These are phyloP conservation scores for Acrodontium crateriforme DNA, from an alignment of 2,329 filamentous ascomycete species.

Conservation along the genomic window DNA sequence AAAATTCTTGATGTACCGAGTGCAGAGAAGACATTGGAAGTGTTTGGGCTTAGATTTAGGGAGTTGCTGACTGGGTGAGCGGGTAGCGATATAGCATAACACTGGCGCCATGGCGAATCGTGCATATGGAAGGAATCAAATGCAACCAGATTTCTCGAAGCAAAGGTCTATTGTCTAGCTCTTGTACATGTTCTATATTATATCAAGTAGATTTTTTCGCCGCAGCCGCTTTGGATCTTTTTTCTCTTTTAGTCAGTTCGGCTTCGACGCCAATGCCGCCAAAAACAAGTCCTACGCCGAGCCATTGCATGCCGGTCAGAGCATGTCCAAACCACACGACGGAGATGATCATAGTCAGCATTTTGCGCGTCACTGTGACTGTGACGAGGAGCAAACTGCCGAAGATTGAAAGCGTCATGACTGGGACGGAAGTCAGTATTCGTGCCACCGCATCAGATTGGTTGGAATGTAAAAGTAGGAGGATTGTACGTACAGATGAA, in stretches of 20 bases:
- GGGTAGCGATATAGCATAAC: too few species aligned
- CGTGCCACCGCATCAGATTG: constrained; percentile 1
- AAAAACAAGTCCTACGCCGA: constrained; percentile 85
- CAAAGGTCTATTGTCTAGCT: too few species aligned
- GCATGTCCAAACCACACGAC: constrained; percentile 89
- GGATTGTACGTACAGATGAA: constrained; percentile 54
- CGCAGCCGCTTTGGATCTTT: constrained; percentile 61
- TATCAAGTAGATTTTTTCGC: constrained; percentile 29
- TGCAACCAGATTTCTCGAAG: too few species aligned
- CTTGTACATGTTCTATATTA: constrained; percentile 1
- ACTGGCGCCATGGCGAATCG: too few species aligned
- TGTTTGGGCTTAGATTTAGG: too few species aligned
- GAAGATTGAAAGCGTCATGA: constrained; percentile 69
- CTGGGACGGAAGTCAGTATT: constrained; percentile 4
- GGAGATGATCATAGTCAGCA: constrained; percentile 97
- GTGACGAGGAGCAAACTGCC: constrained; percentile 85
- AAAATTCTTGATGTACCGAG: too few species aligned
- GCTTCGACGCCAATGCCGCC: constrained; percentile 89
- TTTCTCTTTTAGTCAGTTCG: constrained; percentile 65
- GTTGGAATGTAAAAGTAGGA: background rate
- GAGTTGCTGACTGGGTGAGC: too few species aligned
- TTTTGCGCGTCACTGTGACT: constrained; percentile 94
- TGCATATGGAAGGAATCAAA: too few species aligned
- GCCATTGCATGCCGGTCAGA: constrained; percentile 78
- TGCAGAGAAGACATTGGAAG: too few species aligned